These are phyloP conservation scores for Barnettozyma siamensis DNA, from an alignment of 805 yeast species.

Conservation along the genomic window DNA sequence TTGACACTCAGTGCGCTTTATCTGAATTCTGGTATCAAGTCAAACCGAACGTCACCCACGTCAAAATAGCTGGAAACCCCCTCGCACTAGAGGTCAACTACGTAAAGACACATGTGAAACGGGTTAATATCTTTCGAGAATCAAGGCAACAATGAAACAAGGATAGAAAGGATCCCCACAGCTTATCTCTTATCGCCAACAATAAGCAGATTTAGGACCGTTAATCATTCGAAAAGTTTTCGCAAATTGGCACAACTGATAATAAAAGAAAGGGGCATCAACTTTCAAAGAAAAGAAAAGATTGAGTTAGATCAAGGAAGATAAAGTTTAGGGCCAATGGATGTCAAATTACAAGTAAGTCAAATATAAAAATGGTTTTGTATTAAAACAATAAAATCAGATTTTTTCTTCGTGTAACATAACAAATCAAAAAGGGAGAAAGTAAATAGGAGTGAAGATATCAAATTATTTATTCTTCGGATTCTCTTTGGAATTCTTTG, in stretches of 20 bases:
- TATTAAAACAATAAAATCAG: background rate
- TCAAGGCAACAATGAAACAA: too few species aligned
- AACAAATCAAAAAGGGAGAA: background rate
- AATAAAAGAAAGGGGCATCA: background rate
- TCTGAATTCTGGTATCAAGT: too few species aligned
- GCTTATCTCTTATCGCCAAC: background rate
- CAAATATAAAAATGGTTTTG: too few species aligned
- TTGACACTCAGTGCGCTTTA: too few species aligned
- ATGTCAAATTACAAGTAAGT: too few species aligned
- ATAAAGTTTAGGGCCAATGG: too few species aligned
- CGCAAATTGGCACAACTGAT: slow-evolving; percentile 1
- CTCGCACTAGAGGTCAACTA: too few species aligned
- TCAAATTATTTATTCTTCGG: slow-evolving; percentile 18
- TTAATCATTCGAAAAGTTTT: background rate
- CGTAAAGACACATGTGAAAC: too few species aligned
- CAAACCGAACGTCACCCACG: too few species aligned
- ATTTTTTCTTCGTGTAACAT: background rate
- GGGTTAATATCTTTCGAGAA: too few species aligned
- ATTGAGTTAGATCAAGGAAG: too few species aligned
- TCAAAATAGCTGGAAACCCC: too few species aligned
- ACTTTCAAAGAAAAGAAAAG: background rate
- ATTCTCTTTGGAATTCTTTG: slow-evolving; percentile 81
- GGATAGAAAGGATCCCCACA: background rate
- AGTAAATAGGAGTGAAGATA: background rate
- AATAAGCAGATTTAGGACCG: background rate